Percentiles rank a stretch among this genome's conserved stretches.
Evolutionary conservation across 2,329 filamentous ascomycete species (phyloP).

Genomic region (Neophaeococcomyces aloes): DNA sequence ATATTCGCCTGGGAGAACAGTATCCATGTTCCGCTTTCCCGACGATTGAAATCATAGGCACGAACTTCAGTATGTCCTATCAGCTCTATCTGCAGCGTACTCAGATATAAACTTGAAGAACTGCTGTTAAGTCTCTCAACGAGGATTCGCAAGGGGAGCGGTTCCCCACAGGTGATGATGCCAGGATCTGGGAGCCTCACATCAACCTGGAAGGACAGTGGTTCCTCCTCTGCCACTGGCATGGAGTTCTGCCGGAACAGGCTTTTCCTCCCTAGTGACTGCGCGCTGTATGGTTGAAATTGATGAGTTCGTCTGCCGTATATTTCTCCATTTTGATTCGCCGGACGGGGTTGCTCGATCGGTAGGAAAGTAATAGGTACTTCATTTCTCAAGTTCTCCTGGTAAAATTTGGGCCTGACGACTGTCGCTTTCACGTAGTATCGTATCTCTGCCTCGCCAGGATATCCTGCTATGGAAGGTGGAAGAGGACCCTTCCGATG

Average conservation of each 20-base stretch:
- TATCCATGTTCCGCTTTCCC: constrained; percentile 64
- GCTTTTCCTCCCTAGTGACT: constrained; percentile 40
- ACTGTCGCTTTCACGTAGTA: constrained; percentile 97
- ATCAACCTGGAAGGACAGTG: constrained; percentile 61
- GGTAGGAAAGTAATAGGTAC: constrained; percentile 69
- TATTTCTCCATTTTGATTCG: constrained; percentile 60
- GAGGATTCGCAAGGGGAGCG: constrained; percentile 68
- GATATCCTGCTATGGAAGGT: constrained; percentile 78
- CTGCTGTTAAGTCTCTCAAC: constrained; percentile 64
- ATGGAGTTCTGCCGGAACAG: constrained; percentile 44
- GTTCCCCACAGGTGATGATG: constrained; percentile 79
- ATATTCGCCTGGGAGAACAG: constrained; percentile 63
- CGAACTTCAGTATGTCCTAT: constrained; percentile 69
- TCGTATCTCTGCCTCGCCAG: constrained; percentile 75
- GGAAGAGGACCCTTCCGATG: constrained; percentile 83
- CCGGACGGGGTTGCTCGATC: constrained; percentile 73
- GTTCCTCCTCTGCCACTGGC: constrained; percentile 21
- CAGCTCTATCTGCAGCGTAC: constrained; percentile 70
- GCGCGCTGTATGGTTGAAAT: constrained; percentile 33
- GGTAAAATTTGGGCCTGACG: constrained; percentile 75
- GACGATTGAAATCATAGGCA: constrained; percentile 62
- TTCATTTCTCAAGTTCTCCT: constrained; percentile 64
- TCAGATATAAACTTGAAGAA: constrained; percentile 60
- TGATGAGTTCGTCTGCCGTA: constrained; percentile 67
- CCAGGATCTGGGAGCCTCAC: constrained; percentile 77